Percentiles rank a stretch among this genome's conserved stretches.
Conservation (phyloP, 768 basidiomycete genomes). For the Serendipita vermifera region DNA sequence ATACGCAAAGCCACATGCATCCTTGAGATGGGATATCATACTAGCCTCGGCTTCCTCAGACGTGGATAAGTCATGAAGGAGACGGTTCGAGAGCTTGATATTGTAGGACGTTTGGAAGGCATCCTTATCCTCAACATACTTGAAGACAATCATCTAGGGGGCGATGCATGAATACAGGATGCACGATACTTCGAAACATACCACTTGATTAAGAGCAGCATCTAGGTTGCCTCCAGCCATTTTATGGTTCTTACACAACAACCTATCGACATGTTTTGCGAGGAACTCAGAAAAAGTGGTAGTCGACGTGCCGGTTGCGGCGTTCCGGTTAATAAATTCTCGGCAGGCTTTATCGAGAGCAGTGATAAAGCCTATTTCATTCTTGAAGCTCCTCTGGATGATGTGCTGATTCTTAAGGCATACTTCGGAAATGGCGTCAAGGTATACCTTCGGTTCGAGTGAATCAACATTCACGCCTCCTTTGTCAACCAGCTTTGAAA, state of each 20-base stretch:
- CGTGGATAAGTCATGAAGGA: conserved; percentile 80
- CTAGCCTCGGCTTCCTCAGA: conserved; percentile 94
- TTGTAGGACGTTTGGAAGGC: conserved; percentile 98
- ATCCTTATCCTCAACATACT: conserved; percentile 97
- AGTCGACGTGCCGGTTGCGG: conserved; percentile 69
- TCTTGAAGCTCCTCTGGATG: conserved; percentile 76
- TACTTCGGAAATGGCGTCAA: conserved; percentile 82
- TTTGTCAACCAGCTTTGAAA: conserved; percentile 52
- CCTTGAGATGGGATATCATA: conserved; percentile 97
- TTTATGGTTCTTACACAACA: conserved; percentile 91
- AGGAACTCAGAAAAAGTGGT: conserved; percentile 85
- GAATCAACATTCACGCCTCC: conserved; percentile 37
- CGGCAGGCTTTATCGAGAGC: conserved; percentile 83
- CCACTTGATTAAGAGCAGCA: conserved; percentile 78
- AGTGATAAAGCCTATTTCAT: conserved; percentile 86
- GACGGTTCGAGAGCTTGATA: conserved; percentile 82
- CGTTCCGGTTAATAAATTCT: conserved; percentile 89
- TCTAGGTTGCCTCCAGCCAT: conserved; percentile 84
- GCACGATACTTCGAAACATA: conserved; percentile 22
- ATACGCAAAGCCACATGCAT: conserved; percentile 93
- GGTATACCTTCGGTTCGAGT: conserved; percentile 86
- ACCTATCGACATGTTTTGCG: conserved; percentile 83
- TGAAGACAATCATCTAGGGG: conserved; percentile 87
- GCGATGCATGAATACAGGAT: not conserved
- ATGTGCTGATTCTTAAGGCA: conserved; percentile 86